Base-by-base conservation (phyloP, 306 rosid species). In the Morella rubra region DNA sequence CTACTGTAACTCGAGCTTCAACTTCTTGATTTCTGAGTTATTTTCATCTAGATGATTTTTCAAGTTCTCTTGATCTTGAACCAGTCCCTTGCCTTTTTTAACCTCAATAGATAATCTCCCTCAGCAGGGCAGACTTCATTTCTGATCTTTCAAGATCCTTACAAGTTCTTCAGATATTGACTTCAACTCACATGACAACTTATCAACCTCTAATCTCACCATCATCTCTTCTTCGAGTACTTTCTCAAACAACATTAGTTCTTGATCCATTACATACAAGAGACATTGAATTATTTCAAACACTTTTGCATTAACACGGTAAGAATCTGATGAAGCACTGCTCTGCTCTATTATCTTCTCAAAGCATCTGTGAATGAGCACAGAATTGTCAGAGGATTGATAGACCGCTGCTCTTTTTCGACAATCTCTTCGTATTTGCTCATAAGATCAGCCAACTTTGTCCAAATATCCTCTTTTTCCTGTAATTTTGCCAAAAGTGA, bases 61-160 rank as follows among this genome's bases (percentile, higher is more conserved):
- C 84, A 96, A 86, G 81, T 82, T 96, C 84, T 92, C 98, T 88
- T 97, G 88, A 40, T 96, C 99, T 85, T 96, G 99, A 85, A 91
- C 92, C 84, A 96, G 82, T 56, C 98, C 99, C 88, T 96, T 96
- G 44, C 99, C 99, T 87, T 92, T 96, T 89, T 96, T 96, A 79
- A 96, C 97, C 50, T 98, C 99, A 97, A 92, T 87, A 84, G 99
- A 86, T 74, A 96, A 84, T 96, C 83, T 92, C 99, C 84, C 97
- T 88, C 72, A 96, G 88, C 87, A 89, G 65, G 67, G 84, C 54
- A 72, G 85, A 88, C 86, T 96, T 96, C 78, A 89, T 96, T 72
- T 91, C 99, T 44, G 89, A 86, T 81, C 86, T 89, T 72, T 87
- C 93, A 81, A 96, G 83, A 79, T n/a, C n/a, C n/a, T n/a, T n/a